Evolutionary conservation across 1,284 basidiomycete genomes (phyloP), one percentile per base, ranked within the genome.

Genomic region (Volvariella volvacea): DNA sequence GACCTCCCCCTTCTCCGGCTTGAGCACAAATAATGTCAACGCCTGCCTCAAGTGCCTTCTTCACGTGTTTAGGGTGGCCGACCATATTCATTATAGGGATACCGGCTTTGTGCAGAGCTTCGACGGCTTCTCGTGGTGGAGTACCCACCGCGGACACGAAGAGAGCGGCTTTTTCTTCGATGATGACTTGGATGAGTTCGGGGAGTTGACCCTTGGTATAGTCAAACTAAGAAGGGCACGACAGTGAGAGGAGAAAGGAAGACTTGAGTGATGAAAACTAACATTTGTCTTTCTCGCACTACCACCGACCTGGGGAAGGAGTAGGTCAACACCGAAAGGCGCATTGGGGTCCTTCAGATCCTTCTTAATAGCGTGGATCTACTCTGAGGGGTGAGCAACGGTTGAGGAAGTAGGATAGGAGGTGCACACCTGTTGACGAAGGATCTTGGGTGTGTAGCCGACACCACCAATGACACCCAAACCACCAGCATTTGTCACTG

Each of bases 21-120:
- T 94, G 92, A 1, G 89, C 88, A 56, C 89, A 92, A 59, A 94
- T 92, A 50, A 94, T 69, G 58, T 94, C 92, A 30, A 86, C 83
- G 39, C 91, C 91, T 22, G 71, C 82, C 6, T 74, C 83, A 32
- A 92, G 72, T 6, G 90, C 90, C 61, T 91, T 90, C 42, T 67
- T 52, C 38, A 88, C 88, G 62, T 93, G 91, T 62, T 89, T 92
- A 3, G 88, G 88, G 61, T 88, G 84, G 14, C 90, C 91, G 51
- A 95, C 83, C 89, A 94, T 94, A 51, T 93, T 93, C 87, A 91
- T 89, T 48, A 92, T 73, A 22, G 80, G 73, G 50, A 93, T 92
- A 8, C 86, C 83, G 6, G 85, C 85, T 52, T 76, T 66, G 68
- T 93, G 91, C 30, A 93, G 70, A 53, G 71, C 77, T 36, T 92